Conservation (phyloP, 23 red algal genomes). For the Gracilaria caudata region DNA sequence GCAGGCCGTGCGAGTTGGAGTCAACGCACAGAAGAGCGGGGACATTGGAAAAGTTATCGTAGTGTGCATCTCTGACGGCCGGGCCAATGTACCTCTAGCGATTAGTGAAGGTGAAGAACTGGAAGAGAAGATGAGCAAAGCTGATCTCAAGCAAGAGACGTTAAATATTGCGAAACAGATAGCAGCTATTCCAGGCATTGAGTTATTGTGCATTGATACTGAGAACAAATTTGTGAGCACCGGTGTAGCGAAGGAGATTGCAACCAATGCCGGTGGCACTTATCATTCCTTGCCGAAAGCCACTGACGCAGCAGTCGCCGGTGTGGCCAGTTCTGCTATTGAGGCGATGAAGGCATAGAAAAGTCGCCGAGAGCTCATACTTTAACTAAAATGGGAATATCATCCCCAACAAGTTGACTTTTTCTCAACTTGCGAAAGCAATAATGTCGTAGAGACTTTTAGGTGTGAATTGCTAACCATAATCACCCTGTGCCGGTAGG, state of each 20-base stretch:
- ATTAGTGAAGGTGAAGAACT: conserved; percentile 79
- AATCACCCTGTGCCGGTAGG: too few relatives aligned
- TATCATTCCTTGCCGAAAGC: conserved; percentile 98
- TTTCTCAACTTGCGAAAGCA: background rate
- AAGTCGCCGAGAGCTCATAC: background rate
- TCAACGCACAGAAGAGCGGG: conserved; percentile 91
- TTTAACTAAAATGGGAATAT: background rate
- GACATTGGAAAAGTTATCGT: conserved; percentile 97
- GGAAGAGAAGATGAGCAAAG: conserved; percentile 94
- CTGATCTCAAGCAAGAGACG: conserved; percentile 95
- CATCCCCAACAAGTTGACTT: background rate
- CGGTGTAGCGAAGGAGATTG: conserved; percentile 96
- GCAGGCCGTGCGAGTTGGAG: conserved; percentile 73
- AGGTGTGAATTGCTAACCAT: too few relatives aligned
- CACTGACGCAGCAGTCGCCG: conserved; percentile 88
- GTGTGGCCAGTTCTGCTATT: conserved; percentile 90
- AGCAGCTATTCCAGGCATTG: conserved; percentile 67
- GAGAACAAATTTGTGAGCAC: conserved; percentile 99
- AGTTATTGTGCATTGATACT: conserved; percentile 92
- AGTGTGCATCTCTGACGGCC: conserved; percentile 93
- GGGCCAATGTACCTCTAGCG: conserved; percentile 91
- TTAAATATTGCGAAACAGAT: conserved; percentile 86
- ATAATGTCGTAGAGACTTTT: background rate
- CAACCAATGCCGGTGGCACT: conserved; percentile 77
- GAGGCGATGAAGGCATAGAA: conserved; percentile 48